Base-by-base conservation (phyloP, 2,329 filamentous ascomycete genomes). In the Xylariales sp. region DNA sequence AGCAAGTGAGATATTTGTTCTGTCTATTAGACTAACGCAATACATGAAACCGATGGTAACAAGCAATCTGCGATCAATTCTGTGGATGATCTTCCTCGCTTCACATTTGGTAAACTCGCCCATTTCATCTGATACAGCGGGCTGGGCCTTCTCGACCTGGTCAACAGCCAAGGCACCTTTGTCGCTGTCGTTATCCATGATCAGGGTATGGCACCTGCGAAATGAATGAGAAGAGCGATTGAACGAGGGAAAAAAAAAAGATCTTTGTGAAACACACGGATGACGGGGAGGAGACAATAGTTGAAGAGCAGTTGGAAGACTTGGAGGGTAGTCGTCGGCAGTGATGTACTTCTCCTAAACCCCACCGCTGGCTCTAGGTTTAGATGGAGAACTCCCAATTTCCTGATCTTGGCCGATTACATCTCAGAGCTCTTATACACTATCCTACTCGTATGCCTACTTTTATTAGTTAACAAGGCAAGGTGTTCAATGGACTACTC, bases 21-120 rank as follows among this genome's bases (percentile, higher is more conserved):
- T 84, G 76, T 96, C 93, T 88, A 95, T 92, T 67, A 95, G 81
- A 71, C 87, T 91, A 73, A 93, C 84, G 76, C 91, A 93, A 79
- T 94, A 94, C 81, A 93, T 86, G 71, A 85, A 76, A 23, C 90
- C 90, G 4, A 89, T 86, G 1, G 86, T 89, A 3, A 85, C 76
- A 48, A 91, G 86, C 3, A 92, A 81, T 1, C 90, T 87, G 36
- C 83, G 81, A 78, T 97, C 93, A 72, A 96, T 83, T 12, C 88
- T 87, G 64, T 85, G 84, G 49, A 94, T 88, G 74, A 96, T 92
- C 49, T 81, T 85, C 76, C 83, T 87, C 80, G 91, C 87, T 79
- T 95, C 89, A 18, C 83, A 79, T 0, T 83, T 83, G 0, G 87
- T 84, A 78, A 90, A 89, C 61, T 81, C 84, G 70, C 81, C 72